Percentiles rank a stretch among this genome's conserved stretches.
phyloP scores from a whole-genome alignment of 2,329 filamentous ascomycete species.

The Bipolaris gigantea region DNA sequence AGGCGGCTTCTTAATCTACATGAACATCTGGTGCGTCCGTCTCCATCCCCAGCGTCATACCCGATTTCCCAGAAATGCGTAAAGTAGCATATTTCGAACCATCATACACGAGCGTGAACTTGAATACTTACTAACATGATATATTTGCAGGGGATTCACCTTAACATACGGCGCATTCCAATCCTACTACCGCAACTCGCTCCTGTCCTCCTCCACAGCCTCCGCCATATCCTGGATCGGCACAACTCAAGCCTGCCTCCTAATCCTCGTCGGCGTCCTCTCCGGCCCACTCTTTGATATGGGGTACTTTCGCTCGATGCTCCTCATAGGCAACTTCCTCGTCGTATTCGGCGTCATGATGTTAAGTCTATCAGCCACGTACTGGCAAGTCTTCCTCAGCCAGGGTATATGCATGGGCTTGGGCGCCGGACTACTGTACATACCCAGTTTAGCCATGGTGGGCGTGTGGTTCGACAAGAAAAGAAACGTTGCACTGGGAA shows the following conservation, averaged over 20 bases:
- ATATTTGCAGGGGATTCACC: constrained; percentile 44
- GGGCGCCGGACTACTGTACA: constrained; percentile 42
- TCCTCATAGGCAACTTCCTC: constrained; percentile 51
- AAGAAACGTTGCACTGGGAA: constrained; percentile 39
- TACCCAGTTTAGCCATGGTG: constrained; percentile 43
- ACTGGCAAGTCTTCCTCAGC: constrained; percentile 58
- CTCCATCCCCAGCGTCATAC: background rate
- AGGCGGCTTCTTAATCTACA: constrained; percentile 45
- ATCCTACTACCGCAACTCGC: constrained; percentile 49
- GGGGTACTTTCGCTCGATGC: constrained; percentile 52
- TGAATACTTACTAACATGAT: too few species aligned
- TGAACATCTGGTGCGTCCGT: constrained; percentile 42
- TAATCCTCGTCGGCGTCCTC: constrained; percentile 57
- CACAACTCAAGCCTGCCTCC: constrained; percentile 49
- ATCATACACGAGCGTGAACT: background rate
- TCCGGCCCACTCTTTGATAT: constrained; percentile 53
- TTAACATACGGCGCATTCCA: constrained; percentile 50
- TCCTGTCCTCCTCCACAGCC: constrained; percentile 41
- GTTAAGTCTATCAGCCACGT: constrained; percentile 58
- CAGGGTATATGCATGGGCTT: constrained; percentile 56
- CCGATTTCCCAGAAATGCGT: background rate
- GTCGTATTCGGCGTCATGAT: constrained; percentile 66
- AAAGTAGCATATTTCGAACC: background rate
- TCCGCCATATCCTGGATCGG: constrained; percentile 52
- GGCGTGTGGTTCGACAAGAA: constrained; percentile 42